A percentile compares a stretch with the other conserved stretches of the same genome.
phyloP scores from a whole-genome alignment of 1,284 basidiomycete genomes.

The Cutaneotrichosporon daszewskae region DNA sequence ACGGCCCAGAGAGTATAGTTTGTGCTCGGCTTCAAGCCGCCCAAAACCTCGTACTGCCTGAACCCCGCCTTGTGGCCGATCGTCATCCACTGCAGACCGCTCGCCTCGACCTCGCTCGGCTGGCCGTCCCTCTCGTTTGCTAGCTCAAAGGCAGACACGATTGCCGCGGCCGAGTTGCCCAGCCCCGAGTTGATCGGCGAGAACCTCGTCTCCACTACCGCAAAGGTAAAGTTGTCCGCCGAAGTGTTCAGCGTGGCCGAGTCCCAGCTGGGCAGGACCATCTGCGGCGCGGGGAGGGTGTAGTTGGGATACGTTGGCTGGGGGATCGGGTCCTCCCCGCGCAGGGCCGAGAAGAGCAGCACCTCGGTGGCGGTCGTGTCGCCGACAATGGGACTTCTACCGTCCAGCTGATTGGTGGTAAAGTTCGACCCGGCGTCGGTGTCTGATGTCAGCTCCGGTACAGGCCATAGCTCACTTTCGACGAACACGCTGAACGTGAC shows the following conservation, averaged over 20 bases:
- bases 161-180: no score
- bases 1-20: slow-evolving; percentile 45
- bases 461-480: not conserved
- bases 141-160: no score
- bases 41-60: slow-evolving; percentile 28
- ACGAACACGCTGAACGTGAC: not conserved
- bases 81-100: slow-evolving; percentile 24
- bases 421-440: not conserved
- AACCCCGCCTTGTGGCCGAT: slow-evolving; percentile 32
- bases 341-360: slow-evolving; percentile 67
- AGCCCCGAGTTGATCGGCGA: no score
- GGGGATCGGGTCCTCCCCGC: slow-evolving; percentile 41
- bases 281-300: slow-evolving; percentile 61
- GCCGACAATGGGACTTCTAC: slow-evolving; percentile 52
- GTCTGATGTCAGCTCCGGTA: not conserved
- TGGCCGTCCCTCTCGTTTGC: no score
- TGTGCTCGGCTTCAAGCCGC: slow-evolving; percentile 21
- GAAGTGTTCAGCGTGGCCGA: slow-evolving; percentile 22
- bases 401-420: not conserved
- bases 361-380: slow-evolving; percentile 71
- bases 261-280: slow-evolving; percentile 47
- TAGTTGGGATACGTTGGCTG: slow-evolving; percentile 71
- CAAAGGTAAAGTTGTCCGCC: slow-evolving; percentile 57
- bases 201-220: not conserved
- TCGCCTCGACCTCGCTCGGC: no score